Conservation (phyloP, 2,329 filamentous ascomycete genomes). For the Penicillium sp. region DNA sequence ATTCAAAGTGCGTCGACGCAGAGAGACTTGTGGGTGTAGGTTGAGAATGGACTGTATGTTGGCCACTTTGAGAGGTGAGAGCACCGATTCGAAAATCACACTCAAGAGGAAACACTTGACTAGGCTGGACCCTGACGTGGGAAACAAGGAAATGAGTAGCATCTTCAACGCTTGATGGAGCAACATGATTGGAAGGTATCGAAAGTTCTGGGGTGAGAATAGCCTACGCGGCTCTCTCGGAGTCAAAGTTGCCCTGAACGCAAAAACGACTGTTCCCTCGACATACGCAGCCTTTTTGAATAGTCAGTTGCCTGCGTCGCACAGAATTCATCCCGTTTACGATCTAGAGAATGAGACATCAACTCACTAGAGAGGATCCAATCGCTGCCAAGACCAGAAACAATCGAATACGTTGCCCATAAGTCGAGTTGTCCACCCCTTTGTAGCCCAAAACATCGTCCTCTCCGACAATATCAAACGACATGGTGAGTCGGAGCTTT, state of each 20-base stretch:
- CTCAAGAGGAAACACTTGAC: neutral
- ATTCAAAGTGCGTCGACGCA: neutral
- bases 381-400: neutral
- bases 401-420: neutral
- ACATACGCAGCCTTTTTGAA: neutral
- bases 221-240: neutral
- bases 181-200: conserved; percentile 2
- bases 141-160: neutral
- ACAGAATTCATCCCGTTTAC: neutral
- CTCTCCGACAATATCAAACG: neutral
- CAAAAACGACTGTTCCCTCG: neutral
- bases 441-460: neutral
- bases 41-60: conserved; percentile 2
- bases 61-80: conserved; percentile 3
- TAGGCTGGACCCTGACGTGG: neutral
- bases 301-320: neutral
- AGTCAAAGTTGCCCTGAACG: neutral
- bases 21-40: neutral
- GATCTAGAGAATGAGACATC: neutral
- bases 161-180: conserved; percentile 2
- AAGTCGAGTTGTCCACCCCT: neutral
- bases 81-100: neutral
- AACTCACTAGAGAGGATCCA: conserved; percentile 1
- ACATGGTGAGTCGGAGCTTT: neutral
- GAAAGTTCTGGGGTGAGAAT: neutral